A percentile compares a stretch with the other conserved stretches of the same genome.
phyloP scores from a whole-genome alignment of 2,329 filamentous ascomycete species.

The Sclerotinia borealis region DNA sequence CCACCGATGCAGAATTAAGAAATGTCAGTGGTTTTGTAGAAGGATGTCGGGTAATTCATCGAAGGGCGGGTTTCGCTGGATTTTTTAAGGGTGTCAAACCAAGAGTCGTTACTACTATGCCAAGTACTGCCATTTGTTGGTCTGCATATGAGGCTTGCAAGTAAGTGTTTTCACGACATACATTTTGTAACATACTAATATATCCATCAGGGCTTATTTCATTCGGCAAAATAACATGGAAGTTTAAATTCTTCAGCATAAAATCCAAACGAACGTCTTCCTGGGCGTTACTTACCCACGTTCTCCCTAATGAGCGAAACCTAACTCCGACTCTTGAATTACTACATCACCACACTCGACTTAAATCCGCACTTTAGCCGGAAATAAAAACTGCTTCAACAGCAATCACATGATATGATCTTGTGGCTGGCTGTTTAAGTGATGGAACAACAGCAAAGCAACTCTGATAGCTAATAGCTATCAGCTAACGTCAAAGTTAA shows the following conservation, averaged over 20 bases:
- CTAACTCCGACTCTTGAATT: background rate
- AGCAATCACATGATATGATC: background rate
- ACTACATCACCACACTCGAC: background rate
- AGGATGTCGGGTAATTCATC: slow-evolving; percentile 38
- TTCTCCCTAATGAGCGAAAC: background rate
- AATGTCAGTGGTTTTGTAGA: slow-evolving; percentile 32
- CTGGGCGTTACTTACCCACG: background rate
- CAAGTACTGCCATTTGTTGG: slow-evolving; percentile 99
- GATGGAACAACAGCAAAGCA: too few species aligned
- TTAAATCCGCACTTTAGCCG: background rate
- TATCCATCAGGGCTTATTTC: slow-evolving; percentile 49
- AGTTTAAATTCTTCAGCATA: slow-evolving; percentile 18
- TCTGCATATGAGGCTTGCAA: slow-evolving; percentile 66
- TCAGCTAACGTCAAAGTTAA: background rate
- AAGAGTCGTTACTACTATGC: slow-evolving; percentile 92
- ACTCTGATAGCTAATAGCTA: too few species aligned
- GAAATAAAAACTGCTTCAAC: background rate
- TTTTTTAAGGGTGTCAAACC: slow-evolving; percentile 94
- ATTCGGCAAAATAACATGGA: slow-evolving; percentile 46
- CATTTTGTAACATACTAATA: slow-evolving; percentile 10
- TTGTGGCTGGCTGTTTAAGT: background rate
- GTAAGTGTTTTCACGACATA: slow-evolving; percentile 38
- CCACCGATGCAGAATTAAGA: slow-evolving; percentile 64
- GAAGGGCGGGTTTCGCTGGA: slow-evolving; percentile 74
- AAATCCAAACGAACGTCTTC: background rate